These are phyloP conservation scores for Stenocarpella maydis DNA, from an alignment of 2,329 filamentous ascomycete genomes.

Conservation along the genomic window DNA sequence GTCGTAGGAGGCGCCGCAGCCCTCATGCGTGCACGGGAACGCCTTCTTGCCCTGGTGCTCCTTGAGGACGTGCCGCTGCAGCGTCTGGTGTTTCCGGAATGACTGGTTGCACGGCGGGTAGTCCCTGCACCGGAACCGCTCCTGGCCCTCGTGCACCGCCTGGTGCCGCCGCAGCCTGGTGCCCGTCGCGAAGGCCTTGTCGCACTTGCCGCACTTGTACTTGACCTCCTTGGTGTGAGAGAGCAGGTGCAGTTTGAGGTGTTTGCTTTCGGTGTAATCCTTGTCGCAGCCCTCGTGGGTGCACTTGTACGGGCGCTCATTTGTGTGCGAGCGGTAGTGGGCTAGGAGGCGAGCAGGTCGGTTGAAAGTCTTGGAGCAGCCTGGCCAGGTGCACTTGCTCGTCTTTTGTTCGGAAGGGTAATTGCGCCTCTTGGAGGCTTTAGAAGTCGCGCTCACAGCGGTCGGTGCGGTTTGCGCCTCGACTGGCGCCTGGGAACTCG, in stretches of 20 bases:
- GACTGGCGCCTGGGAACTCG: not conserved
- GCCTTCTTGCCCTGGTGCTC: constrained; percentile 77
- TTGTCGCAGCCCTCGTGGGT: constrained; percentile 77
- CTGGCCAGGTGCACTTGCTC: constrained; percentile 76
- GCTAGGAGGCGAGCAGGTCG: constrained; percentile 76
- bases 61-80: constrained; percentile 81
- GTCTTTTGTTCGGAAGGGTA: constrained; percentile 79
- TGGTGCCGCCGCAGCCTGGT: constrained; percentile 80
- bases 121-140: constrained; percentile 77
- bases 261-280: constrained; percentile 84
- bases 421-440: constrained; percentile 45
- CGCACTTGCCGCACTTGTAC: constrained; percentile 77
- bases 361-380: constrained; percentile 86
- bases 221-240: constrained; percentile 77
- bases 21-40: constrained; percentile 70
- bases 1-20: constrained; percentile 76
- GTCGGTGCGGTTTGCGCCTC: constrained; percentile 29
- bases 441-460: constrained; percentile 15
- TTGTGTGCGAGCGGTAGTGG: constrained; percentile 85
- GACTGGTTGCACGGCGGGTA: constrained; percentile 75
- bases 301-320: constrained; percentile 83
- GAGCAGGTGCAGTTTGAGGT: constrained; percentile 85
- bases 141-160: constrained; percentile 79
- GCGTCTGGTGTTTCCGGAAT: constrained; percentile 87
- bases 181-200: constrained; percentile 82